Conservation (phyloP, 768 basidiomycete species). For the Coprinopsis cinerea region DNA sequence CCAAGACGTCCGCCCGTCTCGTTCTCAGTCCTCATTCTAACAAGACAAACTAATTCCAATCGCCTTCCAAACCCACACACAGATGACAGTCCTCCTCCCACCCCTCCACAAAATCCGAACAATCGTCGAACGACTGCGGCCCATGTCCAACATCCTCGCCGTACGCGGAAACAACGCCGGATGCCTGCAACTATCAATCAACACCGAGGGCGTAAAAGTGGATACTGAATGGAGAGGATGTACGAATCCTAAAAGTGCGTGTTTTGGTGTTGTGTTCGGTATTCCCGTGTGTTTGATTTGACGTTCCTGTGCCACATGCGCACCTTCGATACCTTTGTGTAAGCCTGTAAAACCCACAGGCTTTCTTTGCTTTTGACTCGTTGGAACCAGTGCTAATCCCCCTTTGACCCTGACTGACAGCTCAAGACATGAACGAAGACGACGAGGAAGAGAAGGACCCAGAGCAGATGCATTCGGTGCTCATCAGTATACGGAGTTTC, state of each 20-base stretch:
- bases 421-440: constrained; percentile 17
- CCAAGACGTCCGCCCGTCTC: no score
- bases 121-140: constrained; percentile 67
- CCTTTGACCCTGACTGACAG: not conserved
- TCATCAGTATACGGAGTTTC: constrained; percentile 69
- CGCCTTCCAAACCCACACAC: no score
- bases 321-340: no score
- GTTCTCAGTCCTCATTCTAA: no score
- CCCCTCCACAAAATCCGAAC: constrained; percentile 71
- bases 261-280: constrained; percentile 2
- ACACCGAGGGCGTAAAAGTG: constrained; percentile 68
- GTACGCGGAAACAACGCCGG: constrained; percentile 66
- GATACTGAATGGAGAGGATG: constrained; percentile 80
- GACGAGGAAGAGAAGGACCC: constrained; percentile 44
- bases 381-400: not conserved
- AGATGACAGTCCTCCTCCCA: constrained; percentile 79
- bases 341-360: no score
- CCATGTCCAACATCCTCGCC: constrained; percentile 63
- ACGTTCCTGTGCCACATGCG: no score
- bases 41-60: not conserved
- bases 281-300: constrained; percentile 3
- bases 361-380: no score
- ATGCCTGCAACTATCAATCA: constrained; percentile 44
- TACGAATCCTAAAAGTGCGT: constrained; percentile 51
- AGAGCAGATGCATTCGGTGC: constrained; percentile 54